Evolutionary conservation across 345 rosid genomes (phyloP), one percentile per base, ranked within the genome.

Genomic region (Iberis pinnata): DNA sequence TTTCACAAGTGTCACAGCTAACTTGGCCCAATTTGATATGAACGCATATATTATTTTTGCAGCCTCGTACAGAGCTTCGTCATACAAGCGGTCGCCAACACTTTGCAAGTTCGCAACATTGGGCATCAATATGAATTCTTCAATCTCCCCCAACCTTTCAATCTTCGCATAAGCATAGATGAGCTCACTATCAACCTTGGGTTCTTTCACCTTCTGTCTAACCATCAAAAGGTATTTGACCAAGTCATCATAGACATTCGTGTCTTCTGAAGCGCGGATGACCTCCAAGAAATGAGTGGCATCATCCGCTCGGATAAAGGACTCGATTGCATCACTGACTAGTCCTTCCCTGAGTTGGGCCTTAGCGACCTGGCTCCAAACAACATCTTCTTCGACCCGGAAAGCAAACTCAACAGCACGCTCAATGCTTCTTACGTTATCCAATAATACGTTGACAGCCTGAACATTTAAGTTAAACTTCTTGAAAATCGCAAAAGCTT

Each of bases 81-180:
- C 95, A 71, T 74, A 88, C 73, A 92, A 68, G 65, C 95, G 94
- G 66, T 92, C 98, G 27, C 98, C 98, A n/a, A 88, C 98, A 72
- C 48, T 75, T 83, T 77, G 98, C 14, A 92, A 84, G 69, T 85
- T 92, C 22, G 98, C 98, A 55, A 92, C 97, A 70, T 88, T 92
- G 19, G 98, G 98, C 95, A 85, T 85, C 71, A 92, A 84, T 75
- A 89, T 89, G 53, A 89, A 86, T 63, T 89, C 97, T 70, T 89
- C 96, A 44, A 89, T 89, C 49, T 89, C 97, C 67, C 84, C 74
- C 64, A 89, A 62, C 65, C 96, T 70, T 69, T 89, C 97, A 71
- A 82, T 89, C 90, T 82, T 92, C 12, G 98, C 98, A 81, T 92
- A 92, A 18, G 98, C 90, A 78, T 86, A 86, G 70, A 92, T 92